Evolutionary conservation across 1,139 yeast genomes (phyloP).

Genomic region (Suhomyces chickasaworum): DNA sequence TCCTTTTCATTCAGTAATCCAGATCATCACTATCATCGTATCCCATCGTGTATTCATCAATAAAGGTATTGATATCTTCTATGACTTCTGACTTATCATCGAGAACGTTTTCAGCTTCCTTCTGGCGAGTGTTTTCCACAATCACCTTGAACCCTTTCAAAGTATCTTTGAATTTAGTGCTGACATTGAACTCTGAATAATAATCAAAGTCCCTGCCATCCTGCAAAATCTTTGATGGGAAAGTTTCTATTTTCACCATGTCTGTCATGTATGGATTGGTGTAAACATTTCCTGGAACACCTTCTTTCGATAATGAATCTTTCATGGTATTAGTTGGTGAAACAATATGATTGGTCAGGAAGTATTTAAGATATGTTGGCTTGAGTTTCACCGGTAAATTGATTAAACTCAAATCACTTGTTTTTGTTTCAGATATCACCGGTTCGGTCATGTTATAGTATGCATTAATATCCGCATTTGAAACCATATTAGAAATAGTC

Average conservation of each 20-base stretch:
- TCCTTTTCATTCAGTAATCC: too few relatives aligned
- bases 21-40: conserved; percentile 49
- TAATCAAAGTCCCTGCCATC: conserved; percentile 18
- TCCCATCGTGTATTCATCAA: conserved; percentile 60
- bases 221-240: conserved; percentile 27
- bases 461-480: conserved; percentile 21
- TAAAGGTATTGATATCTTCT: conserved; percentile 53
- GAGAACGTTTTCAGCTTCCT: conserved; percentile 32
- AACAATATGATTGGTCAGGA: conserved; percentile 8
- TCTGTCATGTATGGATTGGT: conserved; percentile 23
- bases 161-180: conserved; percentile 46
- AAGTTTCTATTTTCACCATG: conserved; percentile 34
- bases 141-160: conserved; percentile 53
- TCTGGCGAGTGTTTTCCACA: conserved; percentile 31
- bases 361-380: conserved; percentile 1
- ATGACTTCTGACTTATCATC: conserved; percentile 70
- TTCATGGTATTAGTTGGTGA: not conserved
- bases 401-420: conserved; percentile 10
- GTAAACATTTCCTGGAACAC: conserved; percentile 21
- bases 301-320: conserved; percentile 12
- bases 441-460: conserved; percentile 12
- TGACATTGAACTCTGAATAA: conserved; percentile 44
- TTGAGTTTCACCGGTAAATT: conserved; percentile 6
- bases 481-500: conserved; percentile 7
- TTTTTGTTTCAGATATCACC: not conserved